Percentiles rank a stretch among this genome's conserved stretches.
These are phyloP conservation scores for Rhododendron mucronatum DNA, from an alignment of 148 eudicot species.

Conservation along the genomic window DNA sequence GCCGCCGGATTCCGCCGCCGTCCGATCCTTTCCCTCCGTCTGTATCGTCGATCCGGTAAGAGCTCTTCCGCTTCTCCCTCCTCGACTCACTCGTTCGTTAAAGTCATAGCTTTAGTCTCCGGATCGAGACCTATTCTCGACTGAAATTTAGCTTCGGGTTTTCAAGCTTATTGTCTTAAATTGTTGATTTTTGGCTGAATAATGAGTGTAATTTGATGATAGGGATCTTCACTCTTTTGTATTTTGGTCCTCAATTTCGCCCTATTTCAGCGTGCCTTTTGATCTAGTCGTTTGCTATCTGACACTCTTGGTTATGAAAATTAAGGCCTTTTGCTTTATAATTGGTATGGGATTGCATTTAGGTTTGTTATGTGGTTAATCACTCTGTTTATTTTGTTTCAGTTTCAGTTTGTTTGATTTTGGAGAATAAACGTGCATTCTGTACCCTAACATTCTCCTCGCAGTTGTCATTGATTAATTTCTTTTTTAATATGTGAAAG, in stretches of 20 bases:
- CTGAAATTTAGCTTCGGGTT: neutral
- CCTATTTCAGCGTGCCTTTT: neutral
- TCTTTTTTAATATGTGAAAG: neutral
- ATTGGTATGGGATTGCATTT: neutral
- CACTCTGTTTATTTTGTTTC: neutral
- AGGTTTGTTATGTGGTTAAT: neutral
- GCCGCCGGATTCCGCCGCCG: slow-evolving; percentile 20
- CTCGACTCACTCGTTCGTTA: neutral
- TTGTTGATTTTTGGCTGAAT: too few relatives aligned
- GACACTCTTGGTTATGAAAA: neutral
- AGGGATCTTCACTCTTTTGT: neutral
- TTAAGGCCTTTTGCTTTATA: neutral
- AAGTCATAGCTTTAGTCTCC: neutral
- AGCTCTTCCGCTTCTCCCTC: neutral
- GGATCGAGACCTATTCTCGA: slow-evolving; percentile 10
- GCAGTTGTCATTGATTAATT: neutral
- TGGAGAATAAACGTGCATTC: neutral
- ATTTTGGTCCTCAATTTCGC: neutral
- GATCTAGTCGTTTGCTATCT: neutral
- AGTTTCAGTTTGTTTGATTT: neutral
- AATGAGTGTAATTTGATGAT: neutral
- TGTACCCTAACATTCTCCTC: neutral
- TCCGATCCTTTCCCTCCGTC: slow-evolving; percentile 1
- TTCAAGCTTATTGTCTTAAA: neutral
- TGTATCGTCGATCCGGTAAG: slow-evolving; percentile 24